Evolutionary conservation across 2,329 filamentous ascomycete genomes (phyloP), one percentile per base, ranked within the genome.

Genomic region (Graphilbum ipis-grandicollis): DNA sequence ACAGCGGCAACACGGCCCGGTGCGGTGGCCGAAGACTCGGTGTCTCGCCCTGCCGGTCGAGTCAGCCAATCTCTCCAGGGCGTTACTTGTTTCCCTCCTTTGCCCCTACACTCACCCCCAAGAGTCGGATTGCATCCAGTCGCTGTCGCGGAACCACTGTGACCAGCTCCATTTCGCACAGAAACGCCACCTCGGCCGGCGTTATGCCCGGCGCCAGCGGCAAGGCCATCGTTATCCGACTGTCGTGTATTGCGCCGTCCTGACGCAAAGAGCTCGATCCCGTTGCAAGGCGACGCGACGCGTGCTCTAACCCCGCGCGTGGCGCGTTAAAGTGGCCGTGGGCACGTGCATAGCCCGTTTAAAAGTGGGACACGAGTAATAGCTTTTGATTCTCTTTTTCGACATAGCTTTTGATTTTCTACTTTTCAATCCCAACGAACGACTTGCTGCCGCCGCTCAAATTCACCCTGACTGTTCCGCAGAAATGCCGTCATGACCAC

Each of bases 91-190:
- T n/a, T n/a, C n/a, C n/a, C n/a, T n/a, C n/a, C n/a, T n/a, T n/a
- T n/a, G n/a, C n/a, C n/a, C n/a, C n/a, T n/a, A n/a, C 22, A 72
- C 79, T 64, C 65, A 96, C 90, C 46, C 79, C 76, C 38, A 98
- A 71, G 43, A 98, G 69, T 48, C 82, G 68, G 44, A 98, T 79
- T 47, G 73, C 74, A 46, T 94, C 85, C 37, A 98, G 75, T 44
- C 81, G 73, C 56, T 96, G 86, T 37, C 90, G 81, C 26, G 90
- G 90, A 35, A 96, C 75, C 18, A 98, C 71, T 0, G 86, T 94
- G 39, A 98, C 80, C 50, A 84, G 72, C 61, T 96, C 88, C 85
- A 94, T 96, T 62, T 98, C 90, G 57, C 86, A 93, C 21, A 96
- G 64, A 52, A 96, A 98, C 35, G 85, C 81, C 33, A 92, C 80